Conservation (phyloP, 2,329 filamentous ascomycete species). For the Microcyclospora pomicola region DNA sequence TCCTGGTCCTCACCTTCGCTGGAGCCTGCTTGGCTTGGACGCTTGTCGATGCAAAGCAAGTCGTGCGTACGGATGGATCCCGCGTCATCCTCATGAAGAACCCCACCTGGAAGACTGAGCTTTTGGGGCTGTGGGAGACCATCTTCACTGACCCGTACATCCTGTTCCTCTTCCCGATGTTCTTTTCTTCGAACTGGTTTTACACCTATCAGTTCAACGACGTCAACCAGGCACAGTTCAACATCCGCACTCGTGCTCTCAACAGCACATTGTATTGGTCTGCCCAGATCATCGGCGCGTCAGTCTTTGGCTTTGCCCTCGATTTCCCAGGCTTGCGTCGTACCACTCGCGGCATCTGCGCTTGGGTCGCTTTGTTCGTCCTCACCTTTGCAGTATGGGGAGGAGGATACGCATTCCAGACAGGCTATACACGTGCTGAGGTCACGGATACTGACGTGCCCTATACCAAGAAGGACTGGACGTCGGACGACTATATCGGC, state of each 20-base stretch:
- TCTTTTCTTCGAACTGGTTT: slow-evolving; percentile 68
- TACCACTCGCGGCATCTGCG: slow-evolving; percentile 51
- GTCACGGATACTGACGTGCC: slow-evolving; percentile 12
- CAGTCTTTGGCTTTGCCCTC: slow-evolving; percentile 57
- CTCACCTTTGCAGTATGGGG: slow-evolving; percentile 73
- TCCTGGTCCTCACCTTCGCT: slow-evolving; percentile 66
- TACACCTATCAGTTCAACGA: slow-evolving; percentile 68
- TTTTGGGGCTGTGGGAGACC: slow-evolving; percentile 62
- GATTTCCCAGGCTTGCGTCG: slow-evolving; percentile 48
- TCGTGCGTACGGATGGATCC: slow-evolving; percentile 65
- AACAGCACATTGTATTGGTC: slow-evolving; percentile 70
- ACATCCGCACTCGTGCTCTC: slow-evolving; percentile 58
- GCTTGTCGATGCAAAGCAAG: slow-evolving; percentile 56
- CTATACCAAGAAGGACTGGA: slow-evolving; percentile 48
- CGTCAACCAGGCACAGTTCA: slow-evolving; percentile 58
- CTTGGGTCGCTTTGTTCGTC: slow-evolving; percentile 47
- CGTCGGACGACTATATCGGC: slow-evolving; percentile 51
- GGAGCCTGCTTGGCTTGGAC: slow-evolving; percentile 57
- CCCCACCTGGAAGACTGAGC: slow-evolving; percentile 70
- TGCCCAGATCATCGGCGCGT: slow-evolving; percentile 64
- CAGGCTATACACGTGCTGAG: slow-evolving; percentile 36
- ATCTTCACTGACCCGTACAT: slow-evolving; percentile 59
- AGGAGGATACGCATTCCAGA: slow-evolving; percentile 67
- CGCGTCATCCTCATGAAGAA: slow-evolving; percentile 80
- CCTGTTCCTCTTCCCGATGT: slow-evolving; percentile 66